Percentiles rank a stretch among this genome's conserved stretches.
Conservation (phyloP, 2,329 filamentous ascomycete genomes). For the Ascochyta fabae region DNA sequence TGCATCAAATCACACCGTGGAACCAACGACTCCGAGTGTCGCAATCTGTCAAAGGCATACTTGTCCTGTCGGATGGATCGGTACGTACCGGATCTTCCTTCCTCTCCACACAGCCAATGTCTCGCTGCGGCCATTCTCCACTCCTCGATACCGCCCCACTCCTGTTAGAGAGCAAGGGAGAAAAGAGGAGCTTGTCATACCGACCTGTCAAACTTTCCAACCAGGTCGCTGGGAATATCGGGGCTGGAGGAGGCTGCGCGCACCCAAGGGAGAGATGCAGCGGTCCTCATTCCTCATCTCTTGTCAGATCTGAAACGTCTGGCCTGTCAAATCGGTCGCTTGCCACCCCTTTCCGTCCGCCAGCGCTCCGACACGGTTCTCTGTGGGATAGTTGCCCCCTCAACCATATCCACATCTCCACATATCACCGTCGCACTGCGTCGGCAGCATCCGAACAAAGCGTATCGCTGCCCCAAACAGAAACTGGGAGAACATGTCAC, state of each 20-base stretch:
- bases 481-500: slow-evolving; percentile 13
- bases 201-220: slow-evolving; percentile 40
- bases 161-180: slow-evolving; percentile 27
- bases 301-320: slow-evolving; percentile 39
- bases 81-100: slow-evolving; percentile 59
- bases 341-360: slow-evolving; percentile 25
- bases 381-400: slow-evolving; percentile 21
- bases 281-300: slow-evolving; percentile 28
- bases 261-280: slow-evolving; percentile 35
- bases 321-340: slow-evolving; percentile 30
- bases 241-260: slow-evolving; percentile 17
- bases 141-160: slow-evolving; percentile 13
- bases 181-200: slow-evolving; percentile 35
- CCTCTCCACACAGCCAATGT: slow-evolving; percentile 19
- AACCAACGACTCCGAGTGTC: slow-evolving; percentile 85
- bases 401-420: slow-evolving; percentile 24
- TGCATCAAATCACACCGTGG: slow-evolving; percentile 87
- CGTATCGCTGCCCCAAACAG: slow-evolving; percentile 18
- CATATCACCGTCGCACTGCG: slow-evolving; percentile 30
- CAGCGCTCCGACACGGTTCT: slow-evolving; percentile 18
- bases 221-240: slow-evolving; percentile 35
- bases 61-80: slow-evolving; percentile 92
- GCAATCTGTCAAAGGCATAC: slow-evolving; percentile 85
- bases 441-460: slow-evolving; percentile 33
- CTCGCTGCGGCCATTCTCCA: slow-evolving; percentile 10